Evolutionary conservation across 176 grass and related monocot species (phyloP), one percentile per base, ranked within the genome.

Genomic region (Musa troglodytarum): DNA sequence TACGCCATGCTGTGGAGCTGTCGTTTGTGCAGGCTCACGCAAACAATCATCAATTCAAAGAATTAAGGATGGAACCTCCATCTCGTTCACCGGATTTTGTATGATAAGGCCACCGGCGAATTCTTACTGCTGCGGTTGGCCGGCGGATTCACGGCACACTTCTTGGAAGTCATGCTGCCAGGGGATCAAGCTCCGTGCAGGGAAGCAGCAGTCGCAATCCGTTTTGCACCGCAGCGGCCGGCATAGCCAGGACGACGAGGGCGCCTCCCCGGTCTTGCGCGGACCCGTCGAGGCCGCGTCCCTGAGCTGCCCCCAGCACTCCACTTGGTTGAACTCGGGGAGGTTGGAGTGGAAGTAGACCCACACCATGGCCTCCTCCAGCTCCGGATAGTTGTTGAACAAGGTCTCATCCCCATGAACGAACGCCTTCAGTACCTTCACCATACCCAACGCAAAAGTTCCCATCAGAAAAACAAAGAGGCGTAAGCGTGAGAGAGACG

Each of bases 331-430:
- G 88, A 84, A 99, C 72, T 88, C 86, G 14, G 85, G 73, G 19
- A 89, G 73, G 74, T 92, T 95, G 61, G 96, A 99, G 76, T 99
- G 91, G 85, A 99, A 99, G 86, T 95, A 95, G 78, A 95, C 96
- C 88, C 88, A 99, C 83, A 99, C 96, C 49, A 61, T 84, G 26
- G 96, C 91, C 74, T 95, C 96, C 83, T 84, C 91, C 74, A 99
- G 85, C 64, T 99, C 96, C 23, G 96, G 96, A 74, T 94, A 59
- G 56, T 72, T 83, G 75, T 78, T 88, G 84, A 99, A 95, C 78
- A 95, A 68, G 52, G 73, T 83, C n/a, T 67, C 77, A 65, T 99
- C 96, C 58, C 96, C 96, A 82, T 92, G 86, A 65, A 95, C 88
- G 82, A 99, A 99, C 51, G 96, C 96, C 78, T 89, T 89, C 43